Evolutionary conservation across 192 early-diverging fungal genomes (phyloP), one percentile per base, ranked within the genome.

Genomic region (Podila epicladia): DNA sequence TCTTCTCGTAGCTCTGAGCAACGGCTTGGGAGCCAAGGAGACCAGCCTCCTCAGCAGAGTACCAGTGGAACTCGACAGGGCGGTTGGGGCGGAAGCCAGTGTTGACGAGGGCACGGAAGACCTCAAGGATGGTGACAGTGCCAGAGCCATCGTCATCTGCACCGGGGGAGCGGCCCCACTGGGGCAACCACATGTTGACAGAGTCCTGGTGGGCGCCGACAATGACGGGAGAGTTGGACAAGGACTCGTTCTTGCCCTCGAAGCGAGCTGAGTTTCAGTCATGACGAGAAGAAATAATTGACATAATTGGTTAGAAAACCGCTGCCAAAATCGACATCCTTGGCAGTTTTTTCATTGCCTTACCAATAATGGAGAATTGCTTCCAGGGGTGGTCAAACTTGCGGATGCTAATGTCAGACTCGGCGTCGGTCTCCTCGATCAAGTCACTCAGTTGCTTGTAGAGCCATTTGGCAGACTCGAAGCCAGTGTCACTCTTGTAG

Each of bases 41-140:
- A 38, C 95, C 96, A 69, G 87, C 94, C 84, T 97, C 95, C 85
- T 98, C 94, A 64, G 87, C 96, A 60, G 94, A 90, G 77, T 97
- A 96, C 93, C 94, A 99, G 87, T 98, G 96, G 88, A 98, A 98
- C 75, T 98, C 96, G 41, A 99, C 93, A n/a, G 95, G 89, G 65
- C 90, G 78, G 9, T 84, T 61, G 20, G 95, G 96, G 26, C 82
- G 83, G 71, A 96, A 93, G 0, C 87, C 92, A 62, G 82, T 85
- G n/a, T 79, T 58, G 41, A 95, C 84, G 5, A 98, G 82, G 26
- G 89, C 85, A 31, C 94, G 88, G 86, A 96, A 92, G 12, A 94
- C 88, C 85, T 99, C 97, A 41, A 97, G 84, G 63, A 96, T 95
- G 5, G 96, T 96, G n/a, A 92, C 90, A 0, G 91, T 93, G 17